A percentile compares a stretch with the other conserved stretches of the same genome.
These are phyloP conservation scores for Exophiala mesophila DNA, from an alignment of 2,329 filamentous ascomycete species.

Conservation along the genomic window DNA sequence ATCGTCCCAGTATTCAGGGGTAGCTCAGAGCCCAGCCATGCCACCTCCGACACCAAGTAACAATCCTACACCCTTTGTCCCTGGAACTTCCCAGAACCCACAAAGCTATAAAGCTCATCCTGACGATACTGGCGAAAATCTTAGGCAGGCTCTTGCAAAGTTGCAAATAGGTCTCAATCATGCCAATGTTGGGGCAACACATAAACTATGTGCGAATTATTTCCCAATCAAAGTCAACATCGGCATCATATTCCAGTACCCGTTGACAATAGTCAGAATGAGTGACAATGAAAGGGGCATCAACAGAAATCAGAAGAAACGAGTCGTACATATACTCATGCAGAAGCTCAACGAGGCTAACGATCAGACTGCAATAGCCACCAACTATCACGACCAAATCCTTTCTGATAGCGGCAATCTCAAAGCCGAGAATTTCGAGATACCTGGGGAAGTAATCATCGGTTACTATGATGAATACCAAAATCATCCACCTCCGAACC, in stretches of 20 bases:
- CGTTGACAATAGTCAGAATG: neutral
- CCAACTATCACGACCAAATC: neutral
- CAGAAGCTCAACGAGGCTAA: neutral
- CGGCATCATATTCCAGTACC: neutral
- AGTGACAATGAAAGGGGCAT: neutral
- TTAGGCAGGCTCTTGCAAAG: no score
- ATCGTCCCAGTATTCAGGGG: no score
- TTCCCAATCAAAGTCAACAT: neutral
- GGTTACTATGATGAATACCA: neutral
- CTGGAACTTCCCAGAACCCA: no score
- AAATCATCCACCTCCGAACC: neutral
- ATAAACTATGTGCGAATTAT: neutral
- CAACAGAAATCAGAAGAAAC: neutral
- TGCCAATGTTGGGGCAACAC: no score
- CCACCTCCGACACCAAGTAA: no score
- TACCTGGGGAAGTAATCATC: neutral
- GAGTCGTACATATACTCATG: neutral
- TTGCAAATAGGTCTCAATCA: no score
- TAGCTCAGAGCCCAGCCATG: no score
- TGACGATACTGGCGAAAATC: no score
- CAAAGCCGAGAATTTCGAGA: neutral
- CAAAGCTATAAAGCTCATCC: no score
- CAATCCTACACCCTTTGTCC: no score
- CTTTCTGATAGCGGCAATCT: neutral
- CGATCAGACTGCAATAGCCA: neutral